Evolutionary conservation across 495 filamentous ascomycete species (phyloP), one percentile per base, ranked within the genome.

Genomic region (Aspergillus haitiensis): DNA sequence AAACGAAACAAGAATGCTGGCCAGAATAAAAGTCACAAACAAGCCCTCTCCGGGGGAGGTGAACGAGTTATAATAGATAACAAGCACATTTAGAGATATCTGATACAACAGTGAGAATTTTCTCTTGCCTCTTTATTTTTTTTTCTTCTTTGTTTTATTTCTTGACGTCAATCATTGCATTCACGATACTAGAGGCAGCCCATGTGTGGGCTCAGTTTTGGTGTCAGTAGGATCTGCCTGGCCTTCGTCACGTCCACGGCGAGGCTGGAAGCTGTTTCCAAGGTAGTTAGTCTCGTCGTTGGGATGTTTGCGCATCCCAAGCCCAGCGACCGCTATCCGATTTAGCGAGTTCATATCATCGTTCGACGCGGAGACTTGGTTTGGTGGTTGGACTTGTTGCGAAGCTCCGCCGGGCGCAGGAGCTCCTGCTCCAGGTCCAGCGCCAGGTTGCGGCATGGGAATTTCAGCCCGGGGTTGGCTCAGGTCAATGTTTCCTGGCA

Each of bases 401-500:
- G 64, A 32, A 3, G 63, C 45, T 7, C 37, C 65, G 34, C 39
- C 68, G 45, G 52, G 60, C 47, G 33, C 63, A 45, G 9, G 59
- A 11, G n/a, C 52, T 34, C 33, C 62, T 49, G 56, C 58, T 18
- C 39, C 56, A 16, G 67, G 61, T 16, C 60, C 59, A 49, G 64
- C 54, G 21, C 64, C 64, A 13, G 64, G 39, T 12, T 33, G 55
- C 9, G 62, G 53, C 44, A 70, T 59, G 33, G 59, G 58, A 15
- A 77, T 58, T 27, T 76, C 74, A 6, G 69, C 62, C 9, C 75
- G 71, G 0, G 75, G 70, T 36, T 78, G 74, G 65, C 60, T 75
- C 53, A 81, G 62, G 55, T 86, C 82, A 49, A 88, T 84, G 60
- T 84, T 83, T 3, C 75, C 76, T 0, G 94, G 94, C 8, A 93